Conservation (phyloP, 805 yeast genomes). For the Yamadazyma kitorensis region DNA sequence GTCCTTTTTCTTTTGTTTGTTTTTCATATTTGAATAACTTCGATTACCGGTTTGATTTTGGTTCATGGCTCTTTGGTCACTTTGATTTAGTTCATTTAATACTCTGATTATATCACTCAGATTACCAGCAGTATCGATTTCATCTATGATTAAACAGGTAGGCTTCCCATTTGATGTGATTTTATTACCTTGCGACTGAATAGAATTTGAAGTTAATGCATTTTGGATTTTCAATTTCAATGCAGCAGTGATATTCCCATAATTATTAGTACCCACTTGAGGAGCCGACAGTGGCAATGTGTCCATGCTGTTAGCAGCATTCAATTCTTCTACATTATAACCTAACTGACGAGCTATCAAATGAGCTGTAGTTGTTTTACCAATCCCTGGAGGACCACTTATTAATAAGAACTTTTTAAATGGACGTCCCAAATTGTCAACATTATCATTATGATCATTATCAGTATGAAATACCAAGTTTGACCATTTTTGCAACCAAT, state of each 20-base stretch:
- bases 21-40: constrained; percentile 11
- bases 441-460: constrained; percentile 7
- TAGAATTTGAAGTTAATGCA: constrained; percentile 56
- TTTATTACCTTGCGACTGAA: constrained; percentile 53
- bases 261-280: constrained; percentile 29
- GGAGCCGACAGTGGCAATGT: constrained; percentile 23
- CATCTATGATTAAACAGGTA: constrained; percentile 82
- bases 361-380: constrained; percentile 88
- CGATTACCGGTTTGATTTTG: constrained; percentile 6
- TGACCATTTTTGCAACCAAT: constrained; percentile 42
- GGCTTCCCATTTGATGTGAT: constrained; percentile 43
- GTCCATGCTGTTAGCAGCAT: constrained; percentile 58
- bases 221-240: constrained; percentile 41
- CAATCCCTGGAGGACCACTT: constrained; percentile 92
- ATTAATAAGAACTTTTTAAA: constrained; percentile 62
- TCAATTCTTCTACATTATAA: constrained; percentile 76
- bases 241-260: constrained; percentile 24
- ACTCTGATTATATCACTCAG: constrained; percentile 36
- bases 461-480: constrained; percentile 28
- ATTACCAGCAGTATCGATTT: constrained; percentile 59
- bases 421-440: constrained; percentile 35
- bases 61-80: constrained; percentile 54
- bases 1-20: constrained; percentile 18
- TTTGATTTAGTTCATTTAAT: constrained; percentile 57
- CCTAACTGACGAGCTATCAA: constrained; percentile 80